Conservation (phyloP, 306 rosid genomes). For the Citrullus colocynthis region DNA sequence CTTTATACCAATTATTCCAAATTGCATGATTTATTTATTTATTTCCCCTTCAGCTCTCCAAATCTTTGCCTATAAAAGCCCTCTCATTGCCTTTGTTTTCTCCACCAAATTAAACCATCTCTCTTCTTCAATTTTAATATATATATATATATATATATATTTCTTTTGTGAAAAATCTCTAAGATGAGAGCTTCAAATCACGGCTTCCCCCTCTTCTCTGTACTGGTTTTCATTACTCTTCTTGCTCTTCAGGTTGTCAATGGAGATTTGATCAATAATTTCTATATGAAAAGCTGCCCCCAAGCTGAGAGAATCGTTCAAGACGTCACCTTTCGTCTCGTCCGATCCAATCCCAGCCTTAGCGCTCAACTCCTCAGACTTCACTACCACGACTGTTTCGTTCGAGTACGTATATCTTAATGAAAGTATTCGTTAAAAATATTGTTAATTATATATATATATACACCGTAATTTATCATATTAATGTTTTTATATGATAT, state of each 20-base stretch:
- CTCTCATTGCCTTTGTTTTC: neutral
- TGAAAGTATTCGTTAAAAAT: too few relatives aligned
- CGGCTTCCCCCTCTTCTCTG: neutral
- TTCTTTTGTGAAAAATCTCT: neutral
- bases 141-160: too few relatives aligned
- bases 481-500: too few relatives aligned
- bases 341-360: constrained; percentile 5
- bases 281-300: constrained; percentile 17
- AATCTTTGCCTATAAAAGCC: neutral
- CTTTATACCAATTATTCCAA: neutral
- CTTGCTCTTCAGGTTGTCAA: constrained; percentile 4
- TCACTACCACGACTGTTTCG: constrained; percentile 37
- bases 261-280: neutral
- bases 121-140: neutral
- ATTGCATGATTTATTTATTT: neutral
- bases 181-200: constrained; percentile 1
- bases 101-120: neutral
- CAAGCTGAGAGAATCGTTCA: constrained; percentile 7
- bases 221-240: constrained; percentile 7
- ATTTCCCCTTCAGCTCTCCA: neutral
- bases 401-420: constrained; percentile 11
- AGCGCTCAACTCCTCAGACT: constrained; percentile 26
- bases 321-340: constrained; percentile 7
- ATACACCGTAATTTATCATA: too few relatives aligned
- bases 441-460: too few relatives aligned